Percentiles rank a stretch among this genome's conserved stretches.
phyloP scores from a whole-genome alignment of 805 yeast species.

The Vanderwaltozyma yarrowii region DNA sequence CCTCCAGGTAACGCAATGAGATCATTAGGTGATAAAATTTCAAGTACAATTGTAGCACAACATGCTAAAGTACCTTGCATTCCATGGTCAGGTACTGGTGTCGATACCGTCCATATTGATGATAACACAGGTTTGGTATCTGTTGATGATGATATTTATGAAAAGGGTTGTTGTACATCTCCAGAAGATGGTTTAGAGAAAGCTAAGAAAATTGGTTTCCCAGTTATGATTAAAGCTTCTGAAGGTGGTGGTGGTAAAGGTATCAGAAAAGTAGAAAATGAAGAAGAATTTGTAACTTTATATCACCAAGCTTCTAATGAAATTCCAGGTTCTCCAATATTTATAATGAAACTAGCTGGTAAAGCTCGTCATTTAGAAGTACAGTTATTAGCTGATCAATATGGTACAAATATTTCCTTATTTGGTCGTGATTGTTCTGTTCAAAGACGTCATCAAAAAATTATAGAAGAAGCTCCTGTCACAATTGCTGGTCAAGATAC shows the following conservation, averaged over 20 bases:
- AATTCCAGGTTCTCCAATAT: conserved; percentile 98
- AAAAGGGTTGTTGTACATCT: conserved; percentile 74
- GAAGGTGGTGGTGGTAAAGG: conserved; percentile 99
- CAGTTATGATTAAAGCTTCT: conserved; percentile 97
- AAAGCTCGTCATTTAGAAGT: conserved; percentile 97
- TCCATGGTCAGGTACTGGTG: conserved; percentile 99
- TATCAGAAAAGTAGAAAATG: conserved; percentile 88
- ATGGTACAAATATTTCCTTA: conserved; percentile 92
- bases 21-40: conserved; percentile 97
- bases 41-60: conserved; percentile 97
- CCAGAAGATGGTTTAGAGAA: conserved; percentile 85
- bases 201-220: conserved; percentile 88
- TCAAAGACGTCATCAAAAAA: conserved; percentile 98
- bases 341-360: conserved; percentile 95
- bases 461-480: conserved; percentile 98
- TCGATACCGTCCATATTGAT: conserved; percentile 69
- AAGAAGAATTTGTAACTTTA: conserved; percentile 61
- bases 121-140: conserved; percentile 67
- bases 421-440: conserved; percentile 99
- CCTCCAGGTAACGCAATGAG: conserved; percentile 99
- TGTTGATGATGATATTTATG: conserved; percentile 74
- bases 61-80: conserved; percentile 98
- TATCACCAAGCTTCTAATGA: conserved; percentile 94
- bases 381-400: conserved; percentile 94
- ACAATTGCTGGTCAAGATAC: conserved; percentile 84